A percentile compares a stretch with the other conserved stretches of the same genome.
phyloP scores from a whole-genome alignment of 1,139 yeast species.

The Pichia sp. region DNA sequence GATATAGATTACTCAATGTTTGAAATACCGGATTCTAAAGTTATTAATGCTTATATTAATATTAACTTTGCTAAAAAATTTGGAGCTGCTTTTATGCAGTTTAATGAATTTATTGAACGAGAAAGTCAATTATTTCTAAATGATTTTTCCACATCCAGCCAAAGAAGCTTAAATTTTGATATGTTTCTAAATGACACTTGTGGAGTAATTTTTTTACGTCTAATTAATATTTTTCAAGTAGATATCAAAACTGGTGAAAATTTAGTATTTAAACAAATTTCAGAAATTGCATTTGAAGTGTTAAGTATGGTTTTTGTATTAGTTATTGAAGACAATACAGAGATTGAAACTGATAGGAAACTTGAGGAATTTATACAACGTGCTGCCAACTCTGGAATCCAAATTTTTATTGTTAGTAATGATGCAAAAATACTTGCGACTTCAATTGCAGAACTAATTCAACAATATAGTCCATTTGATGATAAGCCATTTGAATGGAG shows the following conservation, averaged over 20 bases:
- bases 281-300: constrained; percentile 12
- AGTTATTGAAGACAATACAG: background rate
- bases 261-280: constrained; percentile 11
- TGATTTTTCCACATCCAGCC: constrained; percentile 5
- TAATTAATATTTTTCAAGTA: constrained; percentile 13
- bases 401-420: constrained; percentile 1
- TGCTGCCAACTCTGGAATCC: constrained; percentile 10
- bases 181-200: constrained; percentile 16
- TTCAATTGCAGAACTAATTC: constrained; percentile 3
- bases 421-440: constrained; percentile 4
- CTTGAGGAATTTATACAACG: constrained; percentile 1
- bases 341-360: constrained; percentile 1
- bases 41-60: constrained; percentile 6
- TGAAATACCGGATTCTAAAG: background rate
- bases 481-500: constrained; percentile 3
- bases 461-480: background rate
- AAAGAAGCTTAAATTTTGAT: constrained; percentile 10
- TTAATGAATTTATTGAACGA: constrained; percentile 5
- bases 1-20: background rate
- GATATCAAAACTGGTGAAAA: constrained; percentile 10
- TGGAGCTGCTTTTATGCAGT: constrained; percentile 12
- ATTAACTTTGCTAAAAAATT: constrained; percentile 9
- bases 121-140: background rate
- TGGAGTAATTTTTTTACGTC: constrained; percentile 14
- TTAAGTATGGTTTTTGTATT: constrained; percentile 15